Conservation (phyloP, 192 early-diverging fungal genomes). For the Podila epicladia region DNA sequence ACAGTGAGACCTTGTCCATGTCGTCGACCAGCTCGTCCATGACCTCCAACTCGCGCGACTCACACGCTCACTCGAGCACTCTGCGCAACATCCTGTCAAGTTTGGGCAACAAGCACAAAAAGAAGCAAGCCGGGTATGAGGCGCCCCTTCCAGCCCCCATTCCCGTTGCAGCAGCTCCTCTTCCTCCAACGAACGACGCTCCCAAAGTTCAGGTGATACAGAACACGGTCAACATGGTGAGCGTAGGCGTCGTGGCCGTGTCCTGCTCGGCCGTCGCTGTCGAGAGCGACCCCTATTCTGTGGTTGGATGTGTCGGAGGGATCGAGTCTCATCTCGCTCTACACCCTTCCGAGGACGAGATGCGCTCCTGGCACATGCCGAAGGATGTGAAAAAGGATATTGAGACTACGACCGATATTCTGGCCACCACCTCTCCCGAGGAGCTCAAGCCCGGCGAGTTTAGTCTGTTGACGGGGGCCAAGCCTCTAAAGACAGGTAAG, state of each 20-base stretch:
- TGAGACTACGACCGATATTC: background rate
- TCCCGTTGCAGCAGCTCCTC: background rate
- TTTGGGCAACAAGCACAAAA: conserved; percentile 13
- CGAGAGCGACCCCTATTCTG: background rate
- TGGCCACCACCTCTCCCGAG: background rate
- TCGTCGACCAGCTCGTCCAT: conserved; percentile 9
- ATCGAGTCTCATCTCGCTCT: background rate
- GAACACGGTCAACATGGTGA: background rate
- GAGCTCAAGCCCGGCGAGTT: background rate
- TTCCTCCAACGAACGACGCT: background rate
- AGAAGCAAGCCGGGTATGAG: conserved; percentile 1
- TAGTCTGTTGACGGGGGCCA: conserved; percentile 11
- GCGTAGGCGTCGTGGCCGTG: background rate
- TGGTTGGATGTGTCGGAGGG: background rate
- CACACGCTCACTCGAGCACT: conserved; percentile 4
- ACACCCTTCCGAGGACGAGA: background rate
- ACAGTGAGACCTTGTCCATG: conserved; percentile 18
- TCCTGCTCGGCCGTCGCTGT: background rate
- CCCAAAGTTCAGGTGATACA: background rate
- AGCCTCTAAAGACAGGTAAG: background rate
- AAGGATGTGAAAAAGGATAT: background rate
- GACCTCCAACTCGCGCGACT: background rate
- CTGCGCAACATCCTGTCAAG: conserved; percentile 21
- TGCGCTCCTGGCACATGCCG: background rate
- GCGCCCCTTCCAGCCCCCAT: background rate